Evolutionary conservation across 257 asterid species (phyloP).

Genomic region (Catharanthus roseus): DNA sequence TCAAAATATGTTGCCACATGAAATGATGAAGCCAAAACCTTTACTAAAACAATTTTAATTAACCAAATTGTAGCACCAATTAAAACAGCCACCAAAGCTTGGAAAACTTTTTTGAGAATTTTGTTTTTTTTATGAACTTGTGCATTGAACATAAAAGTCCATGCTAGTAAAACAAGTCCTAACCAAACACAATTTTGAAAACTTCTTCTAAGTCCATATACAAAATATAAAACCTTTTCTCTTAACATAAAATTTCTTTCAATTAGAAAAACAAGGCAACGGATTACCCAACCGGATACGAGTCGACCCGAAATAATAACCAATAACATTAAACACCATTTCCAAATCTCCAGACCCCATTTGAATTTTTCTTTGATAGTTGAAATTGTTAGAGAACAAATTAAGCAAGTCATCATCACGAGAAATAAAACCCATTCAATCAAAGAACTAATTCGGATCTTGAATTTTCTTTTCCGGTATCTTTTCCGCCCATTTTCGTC

Average conservation of each 20-base stretch:
- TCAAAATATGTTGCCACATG: conserved; percentile 31
- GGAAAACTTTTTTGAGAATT: conserved; percentile 31
- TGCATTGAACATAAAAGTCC: conserved; percentile 45
- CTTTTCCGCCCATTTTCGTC: conserved; percentile 12
- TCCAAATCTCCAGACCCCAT: conserved; percentile 42
- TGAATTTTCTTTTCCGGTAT: conserved; percentile 13
- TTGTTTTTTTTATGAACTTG: conserved; percentile 30
- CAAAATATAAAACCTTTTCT: conserved; percentile 52
- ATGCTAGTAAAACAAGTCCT: conserved; percentile 40
- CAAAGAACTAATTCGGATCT: conserved; percentile 21
- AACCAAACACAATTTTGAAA: conserved; percentile 56
- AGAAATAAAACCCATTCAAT: conserved; percentile 38
- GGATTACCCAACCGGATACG: conserved; percentile 44
- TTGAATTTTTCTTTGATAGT: conserved; percentile 22
- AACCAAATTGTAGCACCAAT: conserved; percentile 52
- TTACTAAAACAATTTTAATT: conserved; percentile 46
- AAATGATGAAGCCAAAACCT: conserved; percentile 49
- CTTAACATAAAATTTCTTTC: conserved; percentile 56
- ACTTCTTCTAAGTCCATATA: conserved; percentile 45
- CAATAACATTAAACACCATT: conserved; percentile 42
- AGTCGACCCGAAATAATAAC: conserved; percentile 56
- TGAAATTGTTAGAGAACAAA: conserved; percentile 36
- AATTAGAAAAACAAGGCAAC: conserved; percentile 30
- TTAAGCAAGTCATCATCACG: conserved; percentile 29
- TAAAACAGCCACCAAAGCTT: conserved; percentile 40